phyloP scores from a whole-genome alignment of 2,329 filamentous ascomycete species.

The Fusarium brachygibbosum region DNA sequence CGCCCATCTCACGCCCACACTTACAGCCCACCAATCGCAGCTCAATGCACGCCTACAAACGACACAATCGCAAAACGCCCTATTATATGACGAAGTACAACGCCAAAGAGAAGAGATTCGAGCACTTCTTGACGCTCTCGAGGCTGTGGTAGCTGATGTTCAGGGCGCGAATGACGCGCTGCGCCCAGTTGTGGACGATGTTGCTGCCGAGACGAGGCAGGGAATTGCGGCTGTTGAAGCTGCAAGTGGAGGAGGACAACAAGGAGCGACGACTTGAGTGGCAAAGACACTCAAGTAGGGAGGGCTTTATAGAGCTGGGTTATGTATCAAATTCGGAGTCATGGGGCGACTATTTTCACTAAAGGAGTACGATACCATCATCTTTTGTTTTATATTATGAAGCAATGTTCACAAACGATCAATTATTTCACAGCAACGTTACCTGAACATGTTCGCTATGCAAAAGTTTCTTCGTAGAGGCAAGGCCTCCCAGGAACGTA shows the following conservation, averaged over 20 bases:
- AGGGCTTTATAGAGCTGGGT: neutral
- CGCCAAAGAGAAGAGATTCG: constrained; percentile 69
- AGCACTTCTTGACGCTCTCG: constrained; percentile 63
- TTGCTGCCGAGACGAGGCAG: constrained; percentile 64
- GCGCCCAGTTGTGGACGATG: constrained; percentile 60
- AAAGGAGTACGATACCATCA: constrained; percentile 33
- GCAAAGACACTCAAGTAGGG: neutral
- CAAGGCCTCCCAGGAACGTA: constrained; percentile 5
- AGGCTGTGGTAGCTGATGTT: constrained; percentile 67
- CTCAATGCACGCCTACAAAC: constrained; percentile 71
- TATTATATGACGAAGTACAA: constrained; percentile 64
- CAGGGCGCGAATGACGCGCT: constrained; percentile 65
- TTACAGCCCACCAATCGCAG: constrained; percentile 66
- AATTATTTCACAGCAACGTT: neutral
- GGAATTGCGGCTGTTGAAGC: constrained; percentile 43
- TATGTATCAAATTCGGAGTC: constrained; percentile 9
- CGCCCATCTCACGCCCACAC: constrained; percentile 68
- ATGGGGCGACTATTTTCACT: constrained; percentile 5
- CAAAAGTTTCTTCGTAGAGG: constrained; percentile 25
- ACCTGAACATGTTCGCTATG: constrained; percentile 9
- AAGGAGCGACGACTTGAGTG: constrained; percentile 3
- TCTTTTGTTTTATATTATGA: constrained; percentile 30
- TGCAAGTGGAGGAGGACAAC: constrained; percentile 19
- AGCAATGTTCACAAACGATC: constrained; percentile 4
- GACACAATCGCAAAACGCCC: constrained; percentile 68